A percentile compares a stretch with the other conserved stretches of the same genome.
phyloP scores from a whole-genome alignment of 177 flowering plant genomes.

The Vitis hybrid region DNA sequence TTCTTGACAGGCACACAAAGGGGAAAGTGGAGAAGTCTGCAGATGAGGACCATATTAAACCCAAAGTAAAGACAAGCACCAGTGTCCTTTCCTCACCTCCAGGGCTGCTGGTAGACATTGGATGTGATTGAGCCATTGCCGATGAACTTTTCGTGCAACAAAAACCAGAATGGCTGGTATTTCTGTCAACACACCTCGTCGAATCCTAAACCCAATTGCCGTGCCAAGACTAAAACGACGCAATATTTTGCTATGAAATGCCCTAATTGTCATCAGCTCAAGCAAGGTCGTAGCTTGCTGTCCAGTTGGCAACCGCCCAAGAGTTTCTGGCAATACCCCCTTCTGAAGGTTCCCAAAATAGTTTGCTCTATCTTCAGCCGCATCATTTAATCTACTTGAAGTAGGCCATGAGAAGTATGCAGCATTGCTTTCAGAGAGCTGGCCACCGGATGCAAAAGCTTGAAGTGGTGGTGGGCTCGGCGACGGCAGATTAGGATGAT shows the following conservation, averaged over 20 bases:
- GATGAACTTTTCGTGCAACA: constrained; percentile 85
- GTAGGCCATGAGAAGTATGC: constrained; percentile 97
- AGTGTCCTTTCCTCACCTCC: constrained; percentile 45
- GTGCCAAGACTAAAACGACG: constrained; percentile 87
- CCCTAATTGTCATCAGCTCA: constrained; percentile 92
- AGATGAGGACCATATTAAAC: too few relatives aligned
- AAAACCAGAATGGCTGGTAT: constrained; percentile 95
- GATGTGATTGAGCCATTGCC: constrained; percentile 74
- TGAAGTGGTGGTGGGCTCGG: constrained; percentile 66
- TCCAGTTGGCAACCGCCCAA: constrained; percentile 70
- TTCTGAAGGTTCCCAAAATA: constrained; percentile 91
- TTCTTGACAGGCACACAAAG: too few relatives aligned
- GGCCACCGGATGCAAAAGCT: constrained; percentile 67
- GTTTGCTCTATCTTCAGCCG: constrained; percentile 90
- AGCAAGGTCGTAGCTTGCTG: constrained; percentile 88
- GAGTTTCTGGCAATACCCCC: constrained; percentile 73
- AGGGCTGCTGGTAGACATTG: constrained; percentile 82
- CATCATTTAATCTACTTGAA: constrained; percentile 63
- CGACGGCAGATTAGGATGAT: constrained; percentile 42
- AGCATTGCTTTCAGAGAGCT: constrained; percentile 78
- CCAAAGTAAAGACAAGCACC: neutral
- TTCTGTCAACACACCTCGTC: constrained; percentile 66
- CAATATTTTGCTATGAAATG: constrained; percentile 88
- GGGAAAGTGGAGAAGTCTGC: too few relatives aligned
- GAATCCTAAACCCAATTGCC: constrained; percentile 85